Base-by-base conservation (phyloP, 2,329 filamentous ascomycete genomes). In the Colletotrichum agaves region DNA sequence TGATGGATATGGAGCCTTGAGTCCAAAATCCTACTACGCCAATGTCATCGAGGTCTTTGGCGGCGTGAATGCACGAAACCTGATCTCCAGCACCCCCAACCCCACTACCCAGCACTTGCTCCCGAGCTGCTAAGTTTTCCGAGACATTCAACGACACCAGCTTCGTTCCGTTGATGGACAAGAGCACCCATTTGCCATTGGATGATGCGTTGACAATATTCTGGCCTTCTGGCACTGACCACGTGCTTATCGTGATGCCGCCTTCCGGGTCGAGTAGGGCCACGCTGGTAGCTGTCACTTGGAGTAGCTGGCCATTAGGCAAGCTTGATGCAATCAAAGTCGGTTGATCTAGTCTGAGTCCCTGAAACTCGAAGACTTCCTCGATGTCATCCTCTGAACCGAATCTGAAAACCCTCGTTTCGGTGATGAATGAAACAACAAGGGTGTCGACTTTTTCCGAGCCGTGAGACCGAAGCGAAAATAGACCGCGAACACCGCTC, bases 1-100 rank as follows among this genome's bases (percentile, higher is more conserved):
- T 82, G 37, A 98, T 83, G 0, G 92, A 91, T 27, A 98, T 86
- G 11, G 88, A 88, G 5, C 93, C 92, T n/a, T 90, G 90, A 70
- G 92, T 89, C 89, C 95, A 98, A 79, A 97, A 96, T 1, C 94
- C 94, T 15, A 96, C 85, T 31, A 97, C 90, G 63, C 92, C 95
- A 35, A 93, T 81, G 55, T 87, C 83, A 4, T 85, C 81, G 13
- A 90, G 81, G 39, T 87, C 83, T 3, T 87, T 82, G 0, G 94
- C 89, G 2, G 96, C 85, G 52, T 95, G 90, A 10, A 98, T 84
- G 73, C 94, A 97, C 2, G 96, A 93, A 37, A 98, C 88, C 76
- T 98, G 93, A 71, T 93, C 91, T 13, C 49, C 47, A n/a, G 23
- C 52, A 19, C 67, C 61, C 3, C 66, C 68, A 19, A 65, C 63